phyloP scores from a whole-genome alignment of 768 basidiomycete species.

The Pleurotus citrinopileatus region DNA sequence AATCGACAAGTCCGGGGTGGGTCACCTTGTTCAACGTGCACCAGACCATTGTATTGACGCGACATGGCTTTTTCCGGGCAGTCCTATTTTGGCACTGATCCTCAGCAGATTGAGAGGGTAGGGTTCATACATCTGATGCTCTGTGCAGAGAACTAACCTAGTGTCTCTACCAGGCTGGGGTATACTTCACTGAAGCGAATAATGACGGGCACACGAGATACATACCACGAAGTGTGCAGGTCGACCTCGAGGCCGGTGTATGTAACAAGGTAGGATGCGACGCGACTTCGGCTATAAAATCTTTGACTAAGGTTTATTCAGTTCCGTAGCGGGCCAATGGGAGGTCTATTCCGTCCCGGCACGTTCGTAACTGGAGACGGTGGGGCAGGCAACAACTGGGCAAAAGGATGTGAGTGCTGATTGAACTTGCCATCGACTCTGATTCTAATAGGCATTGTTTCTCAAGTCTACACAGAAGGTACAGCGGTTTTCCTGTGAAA shows the following conservation, averaged over 20 bases:
- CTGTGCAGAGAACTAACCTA: too few relatives aligned
- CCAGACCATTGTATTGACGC: conserved; percentile 11
- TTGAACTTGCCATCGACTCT: neutral
- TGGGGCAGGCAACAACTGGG: conserved; percentile 93
- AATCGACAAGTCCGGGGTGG: conserved; percentile 66
- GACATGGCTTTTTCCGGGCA: conserved; percentile 22
- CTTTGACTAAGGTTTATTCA: conserved; percentile 21
- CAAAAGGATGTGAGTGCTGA: conserved; percentile 72
- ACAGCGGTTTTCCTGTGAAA: conserved; percentile 17
- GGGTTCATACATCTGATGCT: too few relatives aligned
- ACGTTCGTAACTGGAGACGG: conserved; percentile 66
- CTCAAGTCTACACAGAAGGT: conserved; percentile 86
- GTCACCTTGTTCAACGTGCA: conserved; percentile 16
- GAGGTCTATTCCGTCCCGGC: conserved; percentile 82
- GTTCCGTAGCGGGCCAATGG: conserved; percentile 69
- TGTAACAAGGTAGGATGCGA: conserved; percentile 60
- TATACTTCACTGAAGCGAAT: conserved; percentile 79
- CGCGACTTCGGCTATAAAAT: neutral
- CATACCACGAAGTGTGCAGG: conserved; percentile 85
- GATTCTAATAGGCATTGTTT: conserved; percentile 4
- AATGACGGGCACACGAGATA: conserved; percentile 58
- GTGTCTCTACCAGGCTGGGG: conserved; percentile 57
- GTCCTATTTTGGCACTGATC: conserved; percentile 73
- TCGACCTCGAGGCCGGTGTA: conserved; percentile 90
- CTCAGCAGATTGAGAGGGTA: conserved; percentile 72